Evolutionary conservation across 331 rosid species (phyloP).

Genomic region (Pyracantha coccinea): DNA sequence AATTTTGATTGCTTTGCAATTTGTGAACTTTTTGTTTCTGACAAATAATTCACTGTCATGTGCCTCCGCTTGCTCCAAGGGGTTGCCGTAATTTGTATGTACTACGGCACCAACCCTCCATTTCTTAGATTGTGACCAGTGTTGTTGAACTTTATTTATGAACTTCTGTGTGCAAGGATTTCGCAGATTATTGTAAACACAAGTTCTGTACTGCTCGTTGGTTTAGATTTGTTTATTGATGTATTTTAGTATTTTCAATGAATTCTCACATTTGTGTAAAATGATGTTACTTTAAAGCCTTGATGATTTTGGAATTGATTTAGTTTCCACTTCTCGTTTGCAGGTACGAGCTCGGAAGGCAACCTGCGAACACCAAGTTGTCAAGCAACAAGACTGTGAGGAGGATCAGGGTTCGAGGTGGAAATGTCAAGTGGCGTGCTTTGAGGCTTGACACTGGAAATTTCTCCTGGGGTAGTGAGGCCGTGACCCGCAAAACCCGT

Average conservation of each 20-base stretch:
- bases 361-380: slow-evolving; percentile 29
- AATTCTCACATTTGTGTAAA: not conserved
- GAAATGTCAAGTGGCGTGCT: slow-evolving; percentile 35
- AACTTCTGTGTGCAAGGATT: not conserved
- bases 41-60: not conserved
- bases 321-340: not conserved
- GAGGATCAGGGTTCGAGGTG: slow-evolving; percentile 26
- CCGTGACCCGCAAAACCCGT: slow-evolving; percentile 29
- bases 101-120: not conserved
- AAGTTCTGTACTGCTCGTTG: not conserved
- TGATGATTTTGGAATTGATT: not conserved
- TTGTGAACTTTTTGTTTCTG: not conserved
- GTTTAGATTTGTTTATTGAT: not conserved
- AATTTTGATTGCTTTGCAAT: not conserved
- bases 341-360: slow-evolving; percentile 36
- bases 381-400: slow-evolving; percentile 36
- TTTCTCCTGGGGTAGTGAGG: slow-evolving; percentile 35
- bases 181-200: not conserved
- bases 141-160: not conserved
- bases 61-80: not conserved
- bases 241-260: not conserved
- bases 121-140: not conserved
- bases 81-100: not conserved
- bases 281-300: not conserved
- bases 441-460: slow-evolving; percentile 32